A percentile compares a stretch with the other conserved stretches of the same genome.
These are phyloP conservation scores for Phialophora verrucosa DNA, from an alignment of 2,329 filamentous ascomycete species.

Conservation along the genomic window DNA sequence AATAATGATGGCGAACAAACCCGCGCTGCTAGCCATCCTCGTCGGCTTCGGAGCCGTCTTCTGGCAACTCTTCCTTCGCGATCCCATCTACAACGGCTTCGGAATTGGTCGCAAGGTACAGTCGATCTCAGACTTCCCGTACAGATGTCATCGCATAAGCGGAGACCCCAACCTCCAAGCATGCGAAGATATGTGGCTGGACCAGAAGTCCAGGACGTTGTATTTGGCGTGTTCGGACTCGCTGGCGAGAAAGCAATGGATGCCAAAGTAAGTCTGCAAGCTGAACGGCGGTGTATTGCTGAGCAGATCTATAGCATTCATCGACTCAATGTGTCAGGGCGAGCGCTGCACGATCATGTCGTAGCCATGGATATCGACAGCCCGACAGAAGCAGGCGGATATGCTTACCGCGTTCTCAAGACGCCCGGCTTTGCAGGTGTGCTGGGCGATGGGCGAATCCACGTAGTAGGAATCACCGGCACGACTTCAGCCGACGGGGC, in stretches of 20 bases:
- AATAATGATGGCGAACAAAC: slow-evolving; percentile 21
- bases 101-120: slow-evolving; percentile 43
- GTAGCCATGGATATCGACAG: slow-evolving; percentile 42
- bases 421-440: slow-evolving; percentile 34
- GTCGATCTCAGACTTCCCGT: slow-evolving; percentile 44
- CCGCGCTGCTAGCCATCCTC: neutral
- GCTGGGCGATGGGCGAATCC: slow-evolving; percentile 45
- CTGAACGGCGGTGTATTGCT: neutral
- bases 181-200: slow-evolving; percentile 44
- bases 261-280: slow-evolving; percentile 35
- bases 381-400: slow-evolving; percentile 25
- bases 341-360: slow-evolving; percentile 40
- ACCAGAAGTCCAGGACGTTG: slow-evolving; percentile 39
- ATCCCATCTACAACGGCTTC: slow-evolving; percentile 42
- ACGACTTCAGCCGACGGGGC: slow-evolving; percentile 37
- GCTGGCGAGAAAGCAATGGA: slow-evolving; percentile 38
- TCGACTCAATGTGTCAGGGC: slow-evolving; percentile 38
- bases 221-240: slow-evolving; percentile 41
- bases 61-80: slow-evolving; percentile 43
- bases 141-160: slow-evolving; percentile 39
- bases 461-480: slow-evolving; percentile 40
- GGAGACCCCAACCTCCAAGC: slow-evolving; percentile 42
- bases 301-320: slow-evolving; percentile 23
- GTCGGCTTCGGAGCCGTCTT: slow-evolving; percentile 38
- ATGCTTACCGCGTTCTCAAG: slow-evolving; percentile 37